These are phyloP conservation scores for Lichtheimia corymbifera DNA, from an alignment of 371 early-diverging fungal genomes.

Conservation along the genomic window DNA sequence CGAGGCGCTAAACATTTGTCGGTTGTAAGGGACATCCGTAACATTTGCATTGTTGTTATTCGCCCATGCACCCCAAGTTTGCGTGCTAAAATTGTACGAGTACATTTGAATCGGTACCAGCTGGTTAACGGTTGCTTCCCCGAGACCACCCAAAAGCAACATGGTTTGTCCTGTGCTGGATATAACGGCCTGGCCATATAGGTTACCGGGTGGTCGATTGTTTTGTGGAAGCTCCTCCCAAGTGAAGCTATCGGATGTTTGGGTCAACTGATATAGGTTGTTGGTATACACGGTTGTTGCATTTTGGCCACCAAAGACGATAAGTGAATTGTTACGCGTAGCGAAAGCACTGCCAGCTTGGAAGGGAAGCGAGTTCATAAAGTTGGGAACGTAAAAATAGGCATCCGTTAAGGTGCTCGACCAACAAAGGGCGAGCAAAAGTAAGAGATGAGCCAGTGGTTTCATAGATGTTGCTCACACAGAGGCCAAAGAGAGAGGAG, in stretches of 20 bases:
- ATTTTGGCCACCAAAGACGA: conserved; percentile 32
- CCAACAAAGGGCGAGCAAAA: conserved; percentile 5
- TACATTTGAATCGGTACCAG: conserved; percentile 17
- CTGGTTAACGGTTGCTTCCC: conserved; percentile 3
- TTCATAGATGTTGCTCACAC: background rate
- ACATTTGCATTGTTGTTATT: conserved; percentile 10
- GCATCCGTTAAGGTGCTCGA: conserved; percentile 11
- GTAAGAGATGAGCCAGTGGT: conserved; percentile 1
- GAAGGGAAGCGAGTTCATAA: conserved; percentile 26
- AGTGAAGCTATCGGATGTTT: conserved; percentile 15
- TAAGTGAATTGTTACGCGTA: conserved; percentile 21
- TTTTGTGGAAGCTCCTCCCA: conserved; percentile 24
- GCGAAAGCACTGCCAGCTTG: conserved; percentile 30
- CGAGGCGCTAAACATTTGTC: conserved; percentile 26
- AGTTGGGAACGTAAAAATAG: conserved; percentile 21
- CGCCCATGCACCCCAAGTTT: conserved; percentile 13
- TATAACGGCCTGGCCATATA: conserved; percentile 24
- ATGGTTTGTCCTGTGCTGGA: conserved; percentile 15
- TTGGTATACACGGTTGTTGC: conserved; percentile 21
- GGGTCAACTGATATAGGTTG: conserved; percentile 27
- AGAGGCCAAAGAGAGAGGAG: background rate
- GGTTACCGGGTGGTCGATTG: conserved; percentile 10
- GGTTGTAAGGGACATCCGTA: conserved; percentile 18
- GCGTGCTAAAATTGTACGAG: conserved; percentile 14
- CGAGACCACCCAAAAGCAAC: conserved; percentile 21